phyloP scores from a whole-genome alignment of 2,329 filamentous ascomycete genomes.

The Sporothrix variecibatus region DNA sequence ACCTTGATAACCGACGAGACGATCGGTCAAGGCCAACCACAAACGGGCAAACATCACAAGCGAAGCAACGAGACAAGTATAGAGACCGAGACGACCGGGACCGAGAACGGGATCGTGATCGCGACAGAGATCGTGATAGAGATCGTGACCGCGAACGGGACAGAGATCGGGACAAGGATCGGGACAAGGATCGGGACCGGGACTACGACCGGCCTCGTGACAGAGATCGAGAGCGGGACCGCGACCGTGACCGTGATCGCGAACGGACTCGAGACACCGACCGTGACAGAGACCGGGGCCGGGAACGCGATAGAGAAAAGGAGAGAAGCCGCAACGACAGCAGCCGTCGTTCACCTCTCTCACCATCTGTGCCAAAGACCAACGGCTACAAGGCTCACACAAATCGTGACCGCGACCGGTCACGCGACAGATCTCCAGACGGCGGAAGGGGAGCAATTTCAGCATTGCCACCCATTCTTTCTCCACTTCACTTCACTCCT shows the following conservation, averaged over 20 bases:
- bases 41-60: constrained; percentile 21
- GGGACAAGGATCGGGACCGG: neutral
- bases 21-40: constrained; percentile 19
- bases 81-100: constrained; percentile 10
- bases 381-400: constrained; percentile 18
- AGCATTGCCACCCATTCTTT: constrained; percentile 54
- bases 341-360: constrained; percentile 18
- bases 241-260: constrained; percentile 3
- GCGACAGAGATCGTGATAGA: neutral
- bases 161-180: neutral
- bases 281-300: constrained; percentile 11
- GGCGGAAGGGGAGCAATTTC: constrained; percentile 43
- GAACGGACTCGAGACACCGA: constrained; percentile 15
- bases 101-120: neutral
- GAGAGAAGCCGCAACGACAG: constrained; percentile 12
- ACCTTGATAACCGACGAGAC: constrained; percentile 27
- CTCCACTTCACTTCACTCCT: constrained; percentile 49
- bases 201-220: constrained; percentile 15
- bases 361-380: constrained; percentile 3
- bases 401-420: constrained; percentile 19
- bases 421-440: constrained; percentile 41
- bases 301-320: constrained; percentile 16
- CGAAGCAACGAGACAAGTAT: constrained; percentile 22
- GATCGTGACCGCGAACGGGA: neutral
- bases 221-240: constrained; percentile 11